Conservation (phyloP, 352 stramenopile species). For the Pelagophyceae sp. region DNA sequence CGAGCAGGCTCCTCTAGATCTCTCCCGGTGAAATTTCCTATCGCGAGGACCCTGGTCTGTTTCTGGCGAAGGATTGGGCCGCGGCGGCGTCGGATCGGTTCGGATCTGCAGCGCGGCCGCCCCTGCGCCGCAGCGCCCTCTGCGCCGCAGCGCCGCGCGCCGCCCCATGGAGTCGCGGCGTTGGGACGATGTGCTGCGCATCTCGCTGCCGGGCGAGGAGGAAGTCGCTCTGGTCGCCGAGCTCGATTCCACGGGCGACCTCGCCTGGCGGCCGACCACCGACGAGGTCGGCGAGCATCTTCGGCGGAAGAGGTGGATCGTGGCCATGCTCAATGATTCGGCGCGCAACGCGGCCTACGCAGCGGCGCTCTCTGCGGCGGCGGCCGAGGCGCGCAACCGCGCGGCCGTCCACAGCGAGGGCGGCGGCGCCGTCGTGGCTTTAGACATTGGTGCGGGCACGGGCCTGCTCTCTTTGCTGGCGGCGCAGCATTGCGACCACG, state of each 20-base stretch:
- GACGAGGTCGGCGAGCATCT: constrained; percentile 1
- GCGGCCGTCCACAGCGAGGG: background rate
- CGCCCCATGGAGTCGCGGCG: background rate
- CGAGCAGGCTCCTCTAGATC: too few relatives aligned
- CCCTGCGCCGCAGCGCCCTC: too few relatives aligned
- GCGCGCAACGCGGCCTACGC: background rate
- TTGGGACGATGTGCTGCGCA: background rate
- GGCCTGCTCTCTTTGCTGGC: background rate
- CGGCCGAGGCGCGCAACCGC: background rate
- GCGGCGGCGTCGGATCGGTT: too few relatives aligned
- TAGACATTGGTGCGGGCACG: constrained; percentile 3
- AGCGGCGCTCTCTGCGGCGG: background rate
- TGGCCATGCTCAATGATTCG: background rate
- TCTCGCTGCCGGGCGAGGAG: background rate
- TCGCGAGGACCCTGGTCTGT: too few relatives aligned
- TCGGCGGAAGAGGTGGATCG: constrained; percentile 13
- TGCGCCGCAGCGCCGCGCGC: too few relatives aligned
- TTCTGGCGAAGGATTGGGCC: too few relatives aligned
- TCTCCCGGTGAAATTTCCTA: too few relatives aligned
- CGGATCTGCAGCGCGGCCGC: too few relatives aligned
- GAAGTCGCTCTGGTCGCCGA: background rate
- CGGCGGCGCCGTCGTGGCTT: background rate
- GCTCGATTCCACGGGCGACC: background rate
- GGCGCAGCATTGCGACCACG: background rate
- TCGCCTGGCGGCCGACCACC: background rate